These are phyloP conservation scores for Melampsora americana DNA, from an alignment of 1,284 basidiomycete genomes.

Conservation along the genomic window DNA sequence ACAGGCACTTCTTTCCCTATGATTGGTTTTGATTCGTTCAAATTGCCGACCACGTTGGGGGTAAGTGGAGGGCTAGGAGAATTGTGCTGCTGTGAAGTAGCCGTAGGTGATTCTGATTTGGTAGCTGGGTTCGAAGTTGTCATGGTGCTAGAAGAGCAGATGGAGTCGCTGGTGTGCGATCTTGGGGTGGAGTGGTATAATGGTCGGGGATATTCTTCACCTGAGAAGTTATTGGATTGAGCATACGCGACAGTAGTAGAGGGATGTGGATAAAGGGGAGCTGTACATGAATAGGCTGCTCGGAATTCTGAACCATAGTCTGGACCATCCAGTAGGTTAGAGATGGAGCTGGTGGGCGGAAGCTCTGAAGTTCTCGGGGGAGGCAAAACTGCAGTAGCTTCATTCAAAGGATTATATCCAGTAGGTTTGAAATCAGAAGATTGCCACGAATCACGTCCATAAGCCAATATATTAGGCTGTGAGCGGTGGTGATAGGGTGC, in stretches of 20 bases:
- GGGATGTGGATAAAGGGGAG: background rate
- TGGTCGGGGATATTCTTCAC: background rate
- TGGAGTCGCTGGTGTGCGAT: background rate
- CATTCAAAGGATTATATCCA: background rate
- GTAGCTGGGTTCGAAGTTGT: background rate
- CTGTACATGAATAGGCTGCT: background rate
- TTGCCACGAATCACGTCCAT: background rate
- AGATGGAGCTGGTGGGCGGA: slow-evolving; percentile 1
- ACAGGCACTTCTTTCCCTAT: background rate
- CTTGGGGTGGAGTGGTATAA: background rate
- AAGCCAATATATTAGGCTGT: background rate
- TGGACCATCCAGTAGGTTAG: background rate
- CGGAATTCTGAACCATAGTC: background rate
- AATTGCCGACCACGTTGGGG: background rate
- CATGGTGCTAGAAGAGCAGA: slow-evolving; percentile 8
- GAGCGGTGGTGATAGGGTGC: background rate
- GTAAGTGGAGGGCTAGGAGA: background rate
- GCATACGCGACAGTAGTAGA: background rate
- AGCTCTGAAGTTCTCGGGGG: background rate
- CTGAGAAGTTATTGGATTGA: background rate
- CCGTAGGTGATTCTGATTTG: background rate
- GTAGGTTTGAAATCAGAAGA: background rate
- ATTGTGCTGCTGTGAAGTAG: background rate
- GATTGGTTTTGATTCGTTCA: background rate
- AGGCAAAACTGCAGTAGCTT: background rate